A percentile compares a stretch with the other conserved stretches of the same genome.
Evolutionary conservation across 768 basidiomycete genomes (phyloP).

Genomic region (Butyriboletus loyo): DNA sequence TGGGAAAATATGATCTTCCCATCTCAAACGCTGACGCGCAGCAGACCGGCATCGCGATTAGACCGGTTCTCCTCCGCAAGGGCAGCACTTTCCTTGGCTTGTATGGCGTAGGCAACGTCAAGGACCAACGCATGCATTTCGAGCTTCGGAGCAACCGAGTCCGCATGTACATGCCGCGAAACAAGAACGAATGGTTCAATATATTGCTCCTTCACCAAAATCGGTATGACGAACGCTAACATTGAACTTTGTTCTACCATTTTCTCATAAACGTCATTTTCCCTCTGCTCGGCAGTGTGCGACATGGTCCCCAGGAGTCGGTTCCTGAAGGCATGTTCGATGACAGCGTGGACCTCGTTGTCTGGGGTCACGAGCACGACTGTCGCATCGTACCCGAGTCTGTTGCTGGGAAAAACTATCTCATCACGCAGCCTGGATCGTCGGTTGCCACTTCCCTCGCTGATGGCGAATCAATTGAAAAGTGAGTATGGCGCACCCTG

Average conservation of each 20-base stretch:
- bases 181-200: slow-evolving; percentile 95
- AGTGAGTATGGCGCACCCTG: slow-evolving; percentile 45
- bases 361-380: slow-evolving; percentile 99
- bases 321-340: slow-evolving; percentile 98
- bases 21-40: slow-evolving; percentile 61
- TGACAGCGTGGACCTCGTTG: slow-evolving; percentile 86
- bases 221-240: slow-evolving; percentile 47
- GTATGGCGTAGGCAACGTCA: slow-evolving; percentile 96
- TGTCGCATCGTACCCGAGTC: slow-evolving; percentile 88
- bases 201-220: slow-evolving; percentile 94
- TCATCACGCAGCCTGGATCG: slow-evolving; percentile 92
- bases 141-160: slow-evolving; percentile 93
- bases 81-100: slow-evolving; percentile 84
- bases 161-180: slow-evolving; percentile 92
- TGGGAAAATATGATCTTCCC: slow-evolving; percentile 93
- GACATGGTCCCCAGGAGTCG: slow-evolving; percentile 90
- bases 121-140: slow-evolving; percentile 95
- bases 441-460: slow-evolving; percentile 93
- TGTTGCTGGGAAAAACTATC: slow-evolving; percentile 89
- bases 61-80: slow-evolving; percentile 88
- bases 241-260: neutral
- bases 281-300: slow-evolving; percentile 55
- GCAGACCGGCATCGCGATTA: slow-evolving; percentile 76
- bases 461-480: slow-evolving; percentile 88
- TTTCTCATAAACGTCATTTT: slow-evolving; percentile 11